A percentile compares a stretch with the other conserved stretches of the same genome.
These are phyloP conservation scores for Tetramitus jugosus DNA, from an alignment of 208 protist genomes.

Conservation along the genomic window DNA sequence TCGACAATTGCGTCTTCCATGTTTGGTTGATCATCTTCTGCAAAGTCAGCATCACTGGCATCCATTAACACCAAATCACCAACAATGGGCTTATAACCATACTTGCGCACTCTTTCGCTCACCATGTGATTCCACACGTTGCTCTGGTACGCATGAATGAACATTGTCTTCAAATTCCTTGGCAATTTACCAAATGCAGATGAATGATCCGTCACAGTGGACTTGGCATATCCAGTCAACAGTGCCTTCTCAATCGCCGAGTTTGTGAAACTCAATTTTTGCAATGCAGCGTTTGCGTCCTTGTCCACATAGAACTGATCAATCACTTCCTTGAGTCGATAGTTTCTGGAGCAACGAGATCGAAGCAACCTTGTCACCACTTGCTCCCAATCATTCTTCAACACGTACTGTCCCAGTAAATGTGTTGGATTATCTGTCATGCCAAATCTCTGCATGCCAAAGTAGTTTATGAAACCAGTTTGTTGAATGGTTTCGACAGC, in stretches of 20 bases:
- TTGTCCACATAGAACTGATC: neutral
- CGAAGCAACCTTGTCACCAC: constrained; percentile 61
- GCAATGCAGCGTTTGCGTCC: neutral
- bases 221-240: neutral
- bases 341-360: constrained; percentile 24
- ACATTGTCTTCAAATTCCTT: constrained; percentile 71
- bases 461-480: constrained; percentile 85
- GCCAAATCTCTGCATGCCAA: constrained; percentile 85
- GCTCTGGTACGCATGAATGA: constrained; percentile 84
- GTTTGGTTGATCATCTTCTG: constrained; percentile 36
- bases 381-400: constrained; percentile 57
- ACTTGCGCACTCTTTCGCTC: constrained; percentile 56
- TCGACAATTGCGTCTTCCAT: neutral
- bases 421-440: constrained; percentile 62
- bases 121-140: constrained; percentile 80
- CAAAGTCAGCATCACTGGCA: constrained; percentile 2
- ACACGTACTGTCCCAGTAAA: constrained; percentile 64
- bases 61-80: constrained; percentile 64
- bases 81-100: constrained; percentile 41
- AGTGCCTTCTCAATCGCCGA: neutral
- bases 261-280: neutral
- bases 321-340: neutral
- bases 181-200: constrained; percentile 61
- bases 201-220: constrained; percentile 45
- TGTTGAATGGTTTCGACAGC: constrained; percentile 31